Evolutionary conservation across 2,329 filamentous ascomycete species (phyloP).

Genomic region (Chaetomium sp.): DNA sequence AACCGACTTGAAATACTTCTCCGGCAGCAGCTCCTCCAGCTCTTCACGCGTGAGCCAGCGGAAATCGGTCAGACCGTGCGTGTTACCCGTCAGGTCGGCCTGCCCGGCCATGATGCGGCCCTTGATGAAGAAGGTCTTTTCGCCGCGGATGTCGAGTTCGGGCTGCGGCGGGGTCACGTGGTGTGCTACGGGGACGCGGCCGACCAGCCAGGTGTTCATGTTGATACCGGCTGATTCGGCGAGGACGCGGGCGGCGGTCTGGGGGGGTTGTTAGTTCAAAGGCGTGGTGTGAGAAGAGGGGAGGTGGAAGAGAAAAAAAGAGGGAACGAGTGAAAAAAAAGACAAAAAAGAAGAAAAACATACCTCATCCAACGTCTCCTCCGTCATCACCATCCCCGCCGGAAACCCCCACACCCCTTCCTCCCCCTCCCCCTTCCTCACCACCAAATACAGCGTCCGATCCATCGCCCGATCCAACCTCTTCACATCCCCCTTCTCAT

Average conservation of each 20-base stretch:
- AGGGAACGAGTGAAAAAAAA: neutral
- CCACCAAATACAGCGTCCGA: conserved; percentile 79
- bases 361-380: conserved; percentile 80
- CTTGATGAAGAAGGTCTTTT: conserved; percentile 95
- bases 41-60: conserved; percentile 91
- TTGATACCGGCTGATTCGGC: conserved; percentile 74
- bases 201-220: conserved; percentile 99
- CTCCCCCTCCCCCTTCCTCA: conserved; percentile 56
- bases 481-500: conserved; percentile 64
- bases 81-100: conserved; percentile 67
- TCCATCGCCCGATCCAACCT: conserved; percentile 76
- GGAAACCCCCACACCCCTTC: conserved; percentile 79
- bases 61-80: conserved; percentile 71
- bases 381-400: conserved; percentile 57
- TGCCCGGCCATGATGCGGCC: conserved; percentile 96
- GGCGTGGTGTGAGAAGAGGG: conserved; percentile 16
- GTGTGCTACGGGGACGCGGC: conserved; percentile 82
- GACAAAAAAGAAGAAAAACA: conserved; percentile 29
- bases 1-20: conserved; percentile 66
- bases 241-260: conserved; percentile 80
- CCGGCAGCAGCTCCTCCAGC: conserved; percentile 59
- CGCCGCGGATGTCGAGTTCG: conserved; percentile 45
- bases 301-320: neutral
- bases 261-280: conserved; percentile 1
- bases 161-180: conserved; percentile 49